A percentile compares a stretch with the other conserved stretches of the same genome.
Evolutionary conservation across 2,329 filamentous ascomycete genomes (phyloP).

Genomic region (Cladosporium sp.): DNA sequence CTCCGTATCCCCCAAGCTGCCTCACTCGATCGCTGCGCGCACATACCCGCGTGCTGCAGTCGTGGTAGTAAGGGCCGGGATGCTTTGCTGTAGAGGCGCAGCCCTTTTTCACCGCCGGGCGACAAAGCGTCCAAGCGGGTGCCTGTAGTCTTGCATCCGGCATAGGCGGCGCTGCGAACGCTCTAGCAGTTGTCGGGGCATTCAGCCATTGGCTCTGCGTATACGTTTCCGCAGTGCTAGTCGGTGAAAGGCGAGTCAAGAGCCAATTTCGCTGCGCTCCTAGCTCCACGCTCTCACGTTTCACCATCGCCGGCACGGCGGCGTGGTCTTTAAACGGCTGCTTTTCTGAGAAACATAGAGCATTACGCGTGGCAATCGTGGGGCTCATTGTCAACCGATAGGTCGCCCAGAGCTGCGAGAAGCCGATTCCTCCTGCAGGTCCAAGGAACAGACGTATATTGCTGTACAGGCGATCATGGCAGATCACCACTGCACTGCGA

Average conservation of each 20-base stretch:
- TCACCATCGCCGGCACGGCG: constrained; percentile 8
- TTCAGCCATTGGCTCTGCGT: constrained; percentile 5
- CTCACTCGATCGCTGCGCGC: background rate
- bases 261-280: constrained; percentile 8
- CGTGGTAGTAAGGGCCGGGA: background rate
- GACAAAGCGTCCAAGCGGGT: background rate
- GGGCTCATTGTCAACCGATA: background rate
- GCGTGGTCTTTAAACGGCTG: background rate
- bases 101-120: constrained; percentile 4
- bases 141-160: constrained; percentile 4
- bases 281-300: constrained; percentile 8
- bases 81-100: background rate
- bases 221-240: constrained; percentile 1
- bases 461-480: background rate
- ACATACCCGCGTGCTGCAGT: background rate
- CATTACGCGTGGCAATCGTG: constrained; percentile 12
- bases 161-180: background rate
- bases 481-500: background rate
- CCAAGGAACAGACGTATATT: background rate
- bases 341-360: constrained; percentile 5
- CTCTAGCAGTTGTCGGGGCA: background rate
- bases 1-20: background rate
- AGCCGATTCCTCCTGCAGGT: constrained; percentile 8
- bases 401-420: background rate
- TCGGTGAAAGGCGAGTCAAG: constrained; percentile 10